Conservation (phyloP, 2,329 filamentous ascomycete genomes). For the Zymoseptoria tritici region DNA sequence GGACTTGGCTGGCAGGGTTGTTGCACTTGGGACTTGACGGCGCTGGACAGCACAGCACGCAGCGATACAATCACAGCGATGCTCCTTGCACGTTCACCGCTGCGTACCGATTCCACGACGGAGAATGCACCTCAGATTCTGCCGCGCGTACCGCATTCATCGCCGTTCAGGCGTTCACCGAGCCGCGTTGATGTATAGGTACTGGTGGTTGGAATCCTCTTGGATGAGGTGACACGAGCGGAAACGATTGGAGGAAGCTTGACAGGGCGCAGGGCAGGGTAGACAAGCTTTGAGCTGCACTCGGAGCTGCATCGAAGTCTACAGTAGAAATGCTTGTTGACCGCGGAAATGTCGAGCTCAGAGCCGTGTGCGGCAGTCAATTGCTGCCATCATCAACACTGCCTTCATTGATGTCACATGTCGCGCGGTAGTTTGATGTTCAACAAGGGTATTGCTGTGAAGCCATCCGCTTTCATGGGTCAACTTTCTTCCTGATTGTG, state of each 20-base stretch:
- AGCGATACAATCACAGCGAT: background rate
- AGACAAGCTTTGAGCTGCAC: background rate
- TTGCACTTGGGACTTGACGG: too few species aligned
- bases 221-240: background rate
- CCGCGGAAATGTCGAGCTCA: background rate
- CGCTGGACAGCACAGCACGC: background rate
- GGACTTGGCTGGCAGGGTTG: background rate
- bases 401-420: background rate
- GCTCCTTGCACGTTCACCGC: background rate
- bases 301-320: background rate
- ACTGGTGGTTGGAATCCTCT: background rate
- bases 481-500: constrained; percentile 18
- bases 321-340: background rate
- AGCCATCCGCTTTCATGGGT: constrained; percentile 5
- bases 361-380: background rate
- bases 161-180: background rate
- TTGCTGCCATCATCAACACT: background rate
- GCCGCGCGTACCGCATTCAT: background rate
- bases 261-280: background rate
- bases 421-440: background rate
- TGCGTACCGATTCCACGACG: background rate
- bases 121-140: background rate
- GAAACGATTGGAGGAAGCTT: background rate
- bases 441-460: background rate
- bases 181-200: background rate